Evolutionary conservation across 805 yeast genomes (phyloP), one percentile per base, ranked within the genome.

Genomic region (Metschnikowia amazonensis): DNA sequence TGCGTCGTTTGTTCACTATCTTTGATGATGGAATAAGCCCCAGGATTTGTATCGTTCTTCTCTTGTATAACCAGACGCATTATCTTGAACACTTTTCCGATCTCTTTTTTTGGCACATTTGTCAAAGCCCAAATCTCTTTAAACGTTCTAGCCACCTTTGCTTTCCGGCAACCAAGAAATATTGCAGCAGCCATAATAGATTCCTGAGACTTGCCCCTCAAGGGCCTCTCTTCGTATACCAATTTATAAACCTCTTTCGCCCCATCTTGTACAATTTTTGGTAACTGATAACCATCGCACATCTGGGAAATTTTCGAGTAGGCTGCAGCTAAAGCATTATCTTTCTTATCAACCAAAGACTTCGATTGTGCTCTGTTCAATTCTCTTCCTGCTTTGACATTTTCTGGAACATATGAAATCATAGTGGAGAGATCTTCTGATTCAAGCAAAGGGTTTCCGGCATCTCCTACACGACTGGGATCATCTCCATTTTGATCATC

Each of bases 381-480:
- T 53, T 92, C 98, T 50, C 96, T 75, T n/a, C 96, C 95, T 3
- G 81, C 78, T 50, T 82, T 79, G n/a, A 84, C 78, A 51, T 90
- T 95, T 36, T 89, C 95, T 31, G 88, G 87, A 16, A 85, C 89
- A 47, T 83, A 82, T 23, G 96, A 86, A 49, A 94, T 94, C 74
- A 90, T 83, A 4, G 99, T 92, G 13, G 95, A 88, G 45, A 92
- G 80, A 65, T 90, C 95, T 57, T 86, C 92, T 17, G 95, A 86
- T 60, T 90, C 97, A 55, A 94, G 75, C 44, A 90, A 71, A 8
- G 97, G 97, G 62, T 90, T 90, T 14, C 89, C 83, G 4, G 97
- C 97, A 62, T 90, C 97, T 66, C 99, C 99, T 52, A 92, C 99
- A 86, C 99, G 98, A 54, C 94, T 84, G 4, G 99, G 99, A 64